Evolutionary conservation across 164 flowering plant species (phyloP).

Genomic region (Nymphaea colorata): DNA sequence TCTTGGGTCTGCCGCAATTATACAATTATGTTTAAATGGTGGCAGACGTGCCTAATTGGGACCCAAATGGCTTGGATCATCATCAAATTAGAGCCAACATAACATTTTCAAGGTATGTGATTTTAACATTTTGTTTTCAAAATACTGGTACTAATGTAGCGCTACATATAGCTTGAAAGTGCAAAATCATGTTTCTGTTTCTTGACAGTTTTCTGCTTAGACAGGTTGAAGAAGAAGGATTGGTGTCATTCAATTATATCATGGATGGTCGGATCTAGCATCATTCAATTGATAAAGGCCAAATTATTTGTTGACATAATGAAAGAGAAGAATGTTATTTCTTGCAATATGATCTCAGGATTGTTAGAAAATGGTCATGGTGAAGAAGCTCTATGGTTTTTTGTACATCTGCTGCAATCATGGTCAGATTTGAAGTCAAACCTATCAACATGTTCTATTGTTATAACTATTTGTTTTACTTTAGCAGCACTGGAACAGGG

Average conservation of each 20-base stretch:
- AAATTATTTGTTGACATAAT: constrained; percentile 9
- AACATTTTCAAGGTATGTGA: no score
- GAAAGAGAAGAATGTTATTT: constrained; percentile 17
- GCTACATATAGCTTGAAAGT: no score
- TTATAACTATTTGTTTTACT: constrained; percentile 5
- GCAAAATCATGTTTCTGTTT: no score
- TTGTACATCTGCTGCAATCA: constrained; percentile 6
- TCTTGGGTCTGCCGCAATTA: no score
- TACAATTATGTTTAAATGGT: no score
- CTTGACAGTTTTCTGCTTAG: no score
- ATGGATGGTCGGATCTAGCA: constrained; percentile 12
- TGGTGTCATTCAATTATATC: constrained; percentile 20
- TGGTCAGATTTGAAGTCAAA: constrained; percentile 6
- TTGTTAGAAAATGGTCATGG: constrained; percentile 16
- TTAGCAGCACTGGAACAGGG: constrained; percentile 4
- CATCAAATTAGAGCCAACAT: no score
- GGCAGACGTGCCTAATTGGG: no score
- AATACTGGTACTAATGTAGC: no score
- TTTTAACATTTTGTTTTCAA: no score
- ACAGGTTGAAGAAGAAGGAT: constrained; percentile 11
- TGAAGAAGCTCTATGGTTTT: constrained; percentile 13
- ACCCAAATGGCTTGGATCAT: no score
- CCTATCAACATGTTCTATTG: constrained; percentile 3
- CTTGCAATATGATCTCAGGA: constrained; percentile 20
- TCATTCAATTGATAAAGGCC: constrained; percentile 16